Evolutionary conservation across 495 filamentous ascomycete genomes (phyloP).

Genomic region (Penicillium dipodomyicola): DNA sequence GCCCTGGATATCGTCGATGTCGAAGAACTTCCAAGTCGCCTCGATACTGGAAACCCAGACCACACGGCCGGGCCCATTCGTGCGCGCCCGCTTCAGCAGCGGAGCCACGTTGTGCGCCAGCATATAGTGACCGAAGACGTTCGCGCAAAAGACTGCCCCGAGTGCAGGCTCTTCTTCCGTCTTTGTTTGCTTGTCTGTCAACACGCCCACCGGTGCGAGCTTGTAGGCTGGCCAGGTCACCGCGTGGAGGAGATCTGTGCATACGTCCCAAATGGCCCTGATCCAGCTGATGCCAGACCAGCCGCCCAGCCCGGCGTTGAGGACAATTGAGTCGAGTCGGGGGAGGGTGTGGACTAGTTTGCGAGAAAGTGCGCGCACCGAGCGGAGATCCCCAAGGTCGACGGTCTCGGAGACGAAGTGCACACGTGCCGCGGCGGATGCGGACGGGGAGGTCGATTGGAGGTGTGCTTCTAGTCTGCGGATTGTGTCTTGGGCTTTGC

Average conservation of each 20-base stretch:
- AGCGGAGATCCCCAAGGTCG: constrained; percentile 55
- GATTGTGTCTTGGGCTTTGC: constrained; percentile 45
- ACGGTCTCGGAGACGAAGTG: constrained; percentile 50
- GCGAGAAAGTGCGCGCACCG: constrained; percentile 51
- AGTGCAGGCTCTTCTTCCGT: constrained; percentile 52
- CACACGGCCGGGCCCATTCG: constrained; percentile 56
- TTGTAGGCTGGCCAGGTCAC: constrained; percentile 82
- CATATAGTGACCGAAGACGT: constrained; percentile 94
- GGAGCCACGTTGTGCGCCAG: constrained; percentile 76
- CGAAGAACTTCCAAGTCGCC: constrained; percentile 54
- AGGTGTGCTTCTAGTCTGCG: constrained; percentile 41
- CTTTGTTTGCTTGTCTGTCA: constrained; percentile 40
- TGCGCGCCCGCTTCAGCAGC: constrained; percentile 56
- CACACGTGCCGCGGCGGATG: constrained; percentile 35
- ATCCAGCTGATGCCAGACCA: constrained; percentile 79
- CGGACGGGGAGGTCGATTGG: constrained; percentile 19
- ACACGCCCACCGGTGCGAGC: constrained; percentile 55
- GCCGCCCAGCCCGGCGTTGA: constrained; percentile 89
- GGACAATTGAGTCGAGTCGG: constrained; percentile 74
- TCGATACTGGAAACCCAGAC: constrained; percentile 87
- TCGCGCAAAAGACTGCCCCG: constrained; percentile 82
- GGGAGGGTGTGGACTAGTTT: constrained; percentile 51
- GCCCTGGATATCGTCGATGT: constrained; percentile 72
- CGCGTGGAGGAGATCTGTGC: constrained; percentile 63
- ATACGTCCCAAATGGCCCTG: constrained; percentile 53